phyloP scores from a whole-genome alignment of 1,139 yeast genomes.

The Saccharomyces hybrid region DNA sequence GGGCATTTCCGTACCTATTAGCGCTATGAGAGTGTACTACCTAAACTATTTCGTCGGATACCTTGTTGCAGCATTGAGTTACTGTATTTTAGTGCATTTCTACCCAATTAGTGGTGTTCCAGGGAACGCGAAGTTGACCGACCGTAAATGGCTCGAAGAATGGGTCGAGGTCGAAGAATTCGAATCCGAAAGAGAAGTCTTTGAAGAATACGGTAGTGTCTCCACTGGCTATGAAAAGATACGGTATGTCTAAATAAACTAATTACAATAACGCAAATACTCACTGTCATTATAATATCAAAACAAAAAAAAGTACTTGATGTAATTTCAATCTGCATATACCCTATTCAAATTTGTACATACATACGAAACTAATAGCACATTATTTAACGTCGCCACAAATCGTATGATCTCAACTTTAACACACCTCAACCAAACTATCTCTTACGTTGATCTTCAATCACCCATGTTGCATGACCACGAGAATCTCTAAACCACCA shows the following conservation, averaged over 20 bases:
- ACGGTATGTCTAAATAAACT: background rate
- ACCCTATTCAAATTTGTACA: background rate
- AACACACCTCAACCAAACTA: too few species aligned
- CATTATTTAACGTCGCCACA: background rate
- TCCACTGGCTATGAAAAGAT: background rate
- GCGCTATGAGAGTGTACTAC: constrained; percentile 66
- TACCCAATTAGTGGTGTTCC: constrained; percentile 59
- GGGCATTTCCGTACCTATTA: constrained; percentile 57
- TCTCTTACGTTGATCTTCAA: too few species aligned
- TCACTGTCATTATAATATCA: background rate
- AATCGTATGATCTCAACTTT: too few species aligned
- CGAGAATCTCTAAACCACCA: too few species aligned
- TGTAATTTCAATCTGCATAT: background rate
- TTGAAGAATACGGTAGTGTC: constrained; percentile 14
- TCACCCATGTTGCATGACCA: too few species aligned
- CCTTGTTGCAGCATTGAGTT: constrained; percentile 45
- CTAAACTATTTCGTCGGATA: constrained; percentile 74
- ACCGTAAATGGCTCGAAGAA: constrained; percentile 36
- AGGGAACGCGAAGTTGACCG: constrained; percentile 35
- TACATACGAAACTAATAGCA: background rate
- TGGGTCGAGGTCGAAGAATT: constrained; percentile 60
- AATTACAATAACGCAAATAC: background rate
- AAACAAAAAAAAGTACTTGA: background rate
- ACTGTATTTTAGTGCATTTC: constrained; percentile 42
- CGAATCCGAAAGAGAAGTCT: constrained; percentile 34